Base-by-base conservation (phyloP, 2,329 filamentous ascomycete species). In the Aspergillus sp. region DNA sequence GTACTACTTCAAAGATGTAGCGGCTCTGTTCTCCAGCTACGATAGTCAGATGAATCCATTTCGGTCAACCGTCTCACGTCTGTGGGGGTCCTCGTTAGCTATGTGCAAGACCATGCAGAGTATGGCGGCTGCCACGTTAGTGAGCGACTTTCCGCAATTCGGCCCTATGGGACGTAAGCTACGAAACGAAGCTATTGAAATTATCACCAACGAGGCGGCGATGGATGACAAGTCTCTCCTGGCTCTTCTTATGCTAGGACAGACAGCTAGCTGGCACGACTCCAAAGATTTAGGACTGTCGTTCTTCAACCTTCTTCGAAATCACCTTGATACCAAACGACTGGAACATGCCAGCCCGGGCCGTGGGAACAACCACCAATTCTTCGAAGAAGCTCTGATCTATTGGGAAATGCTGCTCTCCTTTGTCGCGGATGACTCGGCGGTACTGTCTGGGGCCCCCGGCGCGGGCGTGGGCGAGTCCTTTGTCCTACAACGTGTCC, bases 1-100 rank as follows among this genome's bases (percentile, higher is more conserved):
- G 45, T 83, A 86, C 58, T 86, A 86, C 59, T 86, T 86, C 69
- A 81, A 81, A 59, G 81, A 85, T 54, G 81, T 85, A 3, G 84
- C 81, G 45, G 78, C 76, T 3, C 68, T 86, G 9, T 86, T 84
- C 64, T 86, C 83, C n/a, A 84, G 80, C 53, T 87, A 84, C 59
- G 84, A 86, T 64, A 84, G 82, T 17, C 73, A 77, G 11, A 74
- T 84, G 58, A 87, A 86, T 58, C 82, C 82, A 0, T 86, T 85
- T 58, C 74, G 83, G 34, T 81, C 78, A 1, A 81, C 82, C 0
- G 81, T 86, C 11, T 78, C 77, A 4, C 78, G 78, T 19, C 72
- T 84, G 2, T 85, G 82, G 77, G 74, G 80, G 38, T 78, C 77
- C n/a, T 84, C 81, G 0, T 71, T 79, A 16, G 81, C 81, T 0